Percentiles rank a stretch among this genome's conserved stretches.
phyloP scores from a whole-genome alignment of 78 protist species.

The Dictyostelium firmibasis region DNA sequence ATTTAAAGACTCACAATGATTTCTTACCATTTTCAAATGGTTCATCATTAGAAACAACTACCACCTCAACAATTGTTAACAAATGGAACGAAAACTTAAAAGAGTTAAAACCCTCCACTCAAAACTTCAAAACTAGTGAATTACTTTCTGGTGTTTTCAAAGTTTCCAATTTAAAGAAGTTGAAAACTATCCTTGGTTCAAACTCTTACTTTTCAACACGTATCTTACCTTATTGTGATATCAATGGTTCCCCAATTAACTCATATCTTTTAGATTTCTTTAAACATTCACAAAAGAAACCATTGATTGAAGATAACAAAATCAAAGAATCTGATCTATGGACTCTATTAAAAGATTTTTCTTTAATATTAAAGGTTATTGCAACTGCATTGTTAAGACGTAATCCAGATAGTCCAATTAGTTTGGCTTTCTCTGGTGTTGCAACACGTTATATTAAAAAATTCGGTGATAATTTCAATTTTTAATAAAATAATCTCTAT shows the following conservation, averaged over 20 bases:
- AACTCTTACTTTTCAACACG: not conserved
- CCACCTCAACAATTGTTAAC: not conserved
- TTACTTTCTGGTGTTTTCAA: not conserved
- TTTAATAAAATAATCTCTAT: too few species aligned
- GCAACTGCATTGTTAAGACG: not conserved
- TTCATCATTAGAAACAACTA: not conserved
- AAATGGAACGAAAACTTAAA: not conserved
- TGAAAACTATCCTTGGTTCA: not conserved
- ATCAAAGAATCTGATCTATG: conserved; percentile 9
- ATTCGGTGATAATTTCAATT: not conserved
- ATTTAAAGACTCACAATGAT: not conserved
- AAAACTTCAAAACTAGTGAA: not conserved
- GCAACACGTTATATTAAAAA: not conserved
- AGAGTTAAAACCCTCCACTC: not conserved
- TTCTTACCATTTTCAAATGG: not conserved
- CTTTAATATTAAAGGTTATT: conserved; percentile 18
- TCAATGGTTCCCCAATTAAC: not conserved
- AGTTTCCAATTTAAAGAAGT: not conserved
- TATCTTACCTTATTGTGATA: conserved; percentile 9
- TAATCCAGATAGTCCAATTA: not conserved
- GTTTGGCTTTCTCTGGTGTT: not conserved
- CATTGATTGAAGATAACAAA: conserved; percentile 3
- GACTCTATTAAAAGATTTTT: conserved; percentile 3
- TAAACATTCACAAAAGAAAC: conserved; percentile 10
- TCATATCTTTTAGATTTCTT: conserved; percentile 29